Conservation (phyloP, 2,329 filamentous ascomycete species). For the Pseudogymnoascus sp. region DNA sequence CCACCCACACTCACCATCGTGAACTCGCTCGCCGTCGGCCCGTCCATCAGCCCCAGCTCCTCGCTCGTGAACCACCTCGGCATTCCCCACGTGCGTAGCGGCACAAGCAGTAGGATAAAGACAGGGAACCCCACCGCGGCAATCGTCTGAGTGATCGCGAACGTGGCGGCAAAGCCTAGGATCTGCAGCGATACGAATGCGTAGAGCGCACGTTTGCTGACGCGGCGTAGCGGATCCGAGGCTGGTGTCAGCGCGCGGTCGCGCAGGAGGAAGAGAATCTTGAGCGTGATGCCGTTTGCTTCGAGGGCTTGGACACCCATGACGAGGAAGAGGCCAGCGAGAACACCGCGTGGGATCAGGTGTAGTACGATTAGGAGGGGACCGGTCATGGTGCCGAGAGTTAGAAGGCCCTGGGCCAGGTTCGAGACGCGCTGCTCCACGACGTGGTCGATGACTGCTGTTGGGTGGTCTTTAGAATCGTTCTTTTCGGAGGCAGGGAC, state of each 20-base stretch:
- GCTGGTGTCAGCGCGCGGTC: slow-evolving; percentile 55
- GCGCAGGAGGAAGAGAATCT: slow-evolving; percentile 60
- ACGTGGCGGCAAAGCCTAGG: slow-evolving; percentile 65
- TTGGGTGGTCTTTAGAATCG: slow-evolving; percentile 49
- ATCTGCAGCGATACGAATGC: slow-evolving; percentile 62
- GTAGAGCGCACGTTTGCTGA: slow-evolving; percentile 65
- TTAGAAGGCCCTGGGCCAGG: slow-evolving; percentile 67
- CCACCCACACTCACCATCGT: slow-evolving; percentile 71
- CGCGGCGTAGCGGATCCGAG: slow-evolving; percentile 50
- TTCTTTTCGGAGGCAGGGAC: slow-evolving; percentile 42
- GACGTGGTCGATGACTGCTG: slow-evolving; percentile 49
- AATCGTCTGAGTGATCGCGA: slow-evolving; percentile 76
- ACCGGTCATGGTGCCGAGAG: slow-evolving; percentile 69
- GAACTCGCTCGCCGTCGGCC: slow-evolving; percentile 65
- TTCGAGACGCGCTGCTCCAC: slow-evolving; percentile 76
- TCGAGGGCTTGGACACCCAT: slow-evolving; percentile 75
- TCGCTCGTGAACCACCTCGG: slow-evolving; percentile 51
- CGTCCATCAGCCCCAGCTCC: slow-evolving; percentile 59
- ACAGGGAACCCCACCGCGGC: slow-evolving; percentile 75
- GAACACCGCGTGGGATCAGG: slow-evolving; percentile 69
- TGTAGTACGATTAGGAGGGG: slow-evolving; percentile 67
- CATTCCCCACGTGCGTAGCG: slow-evolving; percentile 54
- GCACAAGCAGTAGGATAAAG: slow-evolving; percentile 62
- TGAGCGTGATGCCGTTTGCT: slow-evolving; percentile 68
- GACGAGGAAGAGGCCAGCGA: slow-evolving; percentile 75